These are phyloP conservation scores for Entomortierella chlamydospora DNA, from an alignment of 192 early-diverging fungal species.

Conservation along the genomic window DNA sequence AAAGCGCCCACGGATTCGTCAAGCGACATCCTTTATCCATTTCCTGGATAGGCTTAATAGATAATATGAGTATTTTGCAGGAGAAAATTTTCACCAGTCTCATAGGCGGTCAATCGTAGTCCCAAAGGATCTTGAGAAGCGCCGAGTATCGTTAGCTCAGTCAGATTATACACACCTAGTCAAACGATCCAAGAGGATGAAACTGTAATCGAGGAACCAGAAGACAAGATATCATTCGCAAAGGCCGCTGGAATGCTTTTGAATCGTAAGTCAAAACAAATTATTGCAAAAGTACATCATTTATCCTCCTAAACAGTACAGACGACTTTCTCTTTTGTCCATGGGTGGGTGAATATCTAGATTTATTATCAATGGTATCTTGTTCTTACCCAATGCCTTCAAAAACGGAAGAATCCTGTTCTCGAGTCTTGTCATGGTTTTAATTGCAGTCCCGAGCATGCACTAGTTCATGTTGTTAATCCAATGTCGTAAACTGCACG, in stretches of 20 bases:
- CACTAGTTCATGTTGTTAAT: slow-evolving; percentile 75
- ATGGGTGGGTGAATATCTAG: background rate
- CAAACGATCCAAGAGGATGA: slow-evolving; percentile 32
- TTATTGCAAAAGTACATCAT: background rate
- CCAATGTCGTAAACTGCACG: slow-evolving; percentile 68
- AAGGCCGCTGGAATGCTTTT: slow-evolving; percentile 63
- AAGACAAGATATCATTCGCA: slow-evolving; percentile 44
- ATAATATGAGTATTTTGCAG: slow-evolving; percentile 60
- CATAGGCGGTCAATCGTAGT: slow-evolving; percentile 32
- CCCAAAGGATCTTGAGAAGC: slow-evolving; percentile 36
- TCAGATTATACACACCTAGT: slow-evolving; percentile 11
- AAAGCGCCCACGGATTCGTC: slow-evolving; percentile 59
- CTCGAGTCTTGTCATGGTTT: slow-evolving; percentile 67
- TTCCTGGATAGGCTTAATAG: slow-evolving; percentile 44
- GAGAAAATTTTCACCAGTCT: slow-evolving; percentile 53
- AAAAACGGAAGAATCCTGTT: slow-evolving; percentile 79
- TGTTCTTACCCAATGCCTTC: slow-evolving; percentile 82
- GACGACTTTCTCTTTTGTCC: background rate
- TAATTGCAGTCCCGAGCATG: slow-evolving; percentile 71
- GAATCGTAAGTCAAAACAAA: slow-evolving; percentile 58
- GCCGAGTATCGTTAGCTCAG: slow-evolving; percentile 9
- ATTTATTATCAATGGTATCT: slow-evolving; percentile 80
- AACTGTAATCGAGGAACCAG: slow-evolving; percentile 26
- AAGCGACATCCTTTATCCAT: slow-evolving; percentile 36
- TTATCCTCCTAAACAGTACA: no score